phyloP scores from a whole-genome alignment of 441 rosid species.

The California macrophylla region DNA sequence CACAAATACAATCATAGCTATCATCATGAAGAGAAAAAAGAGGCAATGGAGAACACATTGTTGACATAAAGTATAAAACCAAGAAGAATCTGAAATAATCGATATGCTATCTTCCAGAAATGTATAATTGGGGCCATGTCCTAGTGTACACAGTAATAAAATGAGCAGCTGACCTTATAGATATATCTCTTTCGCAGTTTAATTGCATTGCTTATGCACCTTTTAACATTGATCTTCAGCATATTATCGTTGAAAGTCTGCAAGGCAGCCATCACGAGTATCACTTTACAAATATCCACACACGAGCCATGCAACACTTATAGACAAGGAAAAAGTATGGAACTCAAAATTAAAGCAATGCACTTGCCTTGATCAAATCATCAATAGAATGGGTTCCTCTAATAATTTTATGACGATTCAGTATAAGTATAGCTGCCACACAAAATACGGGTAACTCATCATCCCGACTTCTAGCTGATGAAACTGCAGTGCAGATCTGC shows the following conservation, averaged over 20 bases:
- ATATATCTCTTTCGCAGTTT: slow-evolving; percentile 78
- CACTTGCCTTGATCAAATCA: slow-evolving; percentile 81
- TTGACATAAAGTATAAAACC: not conserved
- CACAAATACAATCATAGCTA: not conserved
- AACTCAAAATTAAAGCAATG: slow-evolving; percentile 7
- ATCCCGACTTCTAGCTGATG: slow-evolving; percentile 55
- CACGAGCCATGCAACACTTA: not conserved
- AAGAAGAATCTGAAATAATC: not conserved
- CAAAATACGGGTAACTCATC: slow-evolving; percentile 78
- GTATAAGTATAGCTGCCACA: slow-evolving; percentile 77
- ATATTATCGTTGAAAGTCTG: slow-evolving; percentile 84
- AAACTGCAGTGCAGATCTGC: slow-evolving; percentile 39
- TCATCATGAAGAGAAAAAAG: slow-evolving; percentile 3
- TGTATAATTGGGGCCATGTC: not conserved
- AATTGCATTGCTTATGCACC: slow-evolving; percentile 63
- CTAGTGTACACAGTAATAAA: not conserved
- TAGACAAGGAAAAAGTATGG: slow-evolving; percentile 10
- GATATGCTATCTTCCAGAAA: not conserved
- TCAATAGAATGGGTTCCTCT: slow-evolving; percentile 75
- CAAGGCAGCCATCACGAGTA: slow-evolving; percentile 16
- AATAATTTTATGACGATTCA: slow-evolving; percentile 77
- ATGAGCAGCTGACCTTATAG: slow-evolving; percentile 48
- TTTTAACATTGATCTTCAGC: slow-evolving; percentile 60
- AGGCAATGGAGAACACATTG: not conserved
- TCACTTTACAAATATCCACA: slow-evolving; percentile 5